Percentiles rank a stretch among this genome's conserved stretches.
phyloP scores from a whole-genome alignment of 2,329 filamentous ascomycete genomes.

The Ophiocordyceps sinensis region DNA sequence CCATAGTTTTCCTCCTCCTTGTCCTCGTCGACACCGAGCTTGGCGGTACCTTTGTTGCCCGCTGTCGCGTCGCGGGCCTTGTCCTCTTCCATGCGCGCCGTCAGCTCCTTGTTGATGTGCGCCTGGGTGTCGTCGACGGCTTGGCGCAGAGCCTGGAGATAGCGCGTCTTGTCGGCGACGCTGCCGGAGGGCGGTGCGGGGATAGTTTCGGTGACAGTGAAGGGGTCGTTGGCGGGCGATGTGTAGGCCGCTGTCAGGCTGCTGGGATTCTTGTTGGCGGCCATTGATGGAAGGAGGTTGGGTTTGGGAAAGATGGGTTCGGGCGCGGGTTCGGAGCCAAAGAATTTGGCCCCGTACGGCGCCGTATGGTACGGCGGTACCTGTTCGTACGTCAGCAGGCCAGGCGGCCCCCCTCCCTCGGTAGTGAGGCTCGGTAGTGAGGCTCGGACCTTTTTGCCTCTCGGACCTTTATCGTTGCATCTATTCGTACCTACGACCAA shows the following conservation, averaged over 20 bases:
- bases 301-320: no score
- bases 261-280: neutral
- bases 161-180: constrained; percentile 37
- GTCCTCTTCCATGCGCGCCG: constrained; percentile 60
- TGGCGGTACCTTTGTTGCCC: neutral
- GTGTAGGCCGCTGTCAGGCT: constrained; percentile 36
- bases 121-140: constrained; percentile 47
- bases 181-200: constrained; percentile 18
- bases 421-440: no score
- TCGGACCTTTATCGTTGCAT: no score
- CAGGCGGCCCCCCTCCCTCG: no score
- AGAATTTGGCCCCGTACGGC: no score
- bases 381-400: no score
- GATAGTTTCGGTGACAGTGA: constrained; percentile 25
- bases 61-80: constrained; percentile 31
- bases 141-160: constrained; percentile 43
- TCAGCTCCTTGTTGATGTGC: constrained; percentile 56
- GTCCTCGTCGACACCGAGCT: constrained; percentile 29
- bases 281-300: neutral
- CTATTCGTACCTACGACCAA: no score
- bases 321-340: no score
- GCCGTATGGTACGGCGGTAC: no score
- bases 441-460: no score
- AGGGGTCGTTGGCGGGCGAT: constrained; percentile 33
- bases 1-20: constrained; percentile 70